phyloP scores from a whole-genome alignment of 441 rosid species.

The Melastoma candidum region DNA sequence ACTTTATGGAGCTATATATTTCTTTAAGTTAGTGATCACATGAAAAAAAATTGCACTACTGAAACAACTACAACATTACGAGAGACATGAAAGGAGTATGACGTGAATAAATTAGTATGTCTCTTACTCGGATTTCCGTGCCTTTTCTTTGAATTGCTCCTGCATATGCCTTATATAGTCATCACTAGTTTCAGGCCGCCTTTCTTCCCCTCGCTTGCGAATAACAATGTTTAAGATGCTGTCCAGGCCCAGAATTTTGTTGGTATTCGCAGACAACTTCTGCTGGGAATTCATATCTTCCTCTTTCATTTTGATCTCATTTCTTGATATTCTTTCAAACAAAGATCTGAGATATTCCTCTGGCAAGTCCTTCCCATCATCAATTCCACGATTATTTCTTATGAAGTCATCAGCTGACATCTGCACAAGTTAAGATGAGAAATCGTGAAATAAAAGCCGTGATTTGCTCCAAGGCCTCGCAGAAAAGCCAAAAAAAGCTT shows the following conservation, averaged over 20 bases:
- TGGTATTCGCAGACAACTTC: constrained; percentile 60
- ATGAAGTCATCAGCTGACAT: constrained; percentile 98
- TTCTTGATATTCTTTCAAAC: constrained; percentile 82
- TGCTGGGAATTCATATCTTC: constrained; percentile 73
- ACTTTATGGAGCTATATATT: too few species aligned
- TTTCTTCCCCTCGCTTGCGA: constrained; percentile 77
- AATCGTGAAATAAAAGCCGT: constrained; percentile 10
- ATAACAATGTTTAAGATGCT: constrained; percentile 89
- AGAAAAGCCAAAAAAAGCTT: constrained; percentile 17
- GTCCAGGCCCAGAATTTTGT: constrained; percentile 79
- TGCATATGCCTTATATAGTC: constrained; percentile 94
- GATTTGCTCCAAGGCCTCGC: constrained; percentile 16
- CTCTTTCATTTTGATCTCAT: constrained; percentile 97
- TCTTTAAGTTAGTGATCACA: too few species aligned
- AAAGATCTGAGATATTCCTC: constrained; percentile 85
- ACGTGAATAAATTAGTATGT: constrained; percentile 15
- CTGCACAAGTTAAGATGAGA: constrained; percentile 31
- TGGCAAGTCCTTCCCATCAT: constrained; percentile 91
- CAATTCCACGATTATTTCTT: constrained; percentile 97
- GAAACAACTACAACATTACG: not conserved
- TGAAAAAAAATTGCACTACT: not conserved
- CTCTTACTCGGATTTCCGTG: constrained; percentile 97
- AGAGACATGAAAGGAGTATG: constrained; percentile 3
- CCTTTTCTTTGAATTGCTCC: constrained; percentile 95
- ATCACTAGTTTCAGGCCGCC: constrained; percentile 79